Evolutionary conservation across 176 grass and related monocot genomes (phyloP), one percentile per base, ranked within the genome.

Genomic region (Carex myosuroides): DNA sequence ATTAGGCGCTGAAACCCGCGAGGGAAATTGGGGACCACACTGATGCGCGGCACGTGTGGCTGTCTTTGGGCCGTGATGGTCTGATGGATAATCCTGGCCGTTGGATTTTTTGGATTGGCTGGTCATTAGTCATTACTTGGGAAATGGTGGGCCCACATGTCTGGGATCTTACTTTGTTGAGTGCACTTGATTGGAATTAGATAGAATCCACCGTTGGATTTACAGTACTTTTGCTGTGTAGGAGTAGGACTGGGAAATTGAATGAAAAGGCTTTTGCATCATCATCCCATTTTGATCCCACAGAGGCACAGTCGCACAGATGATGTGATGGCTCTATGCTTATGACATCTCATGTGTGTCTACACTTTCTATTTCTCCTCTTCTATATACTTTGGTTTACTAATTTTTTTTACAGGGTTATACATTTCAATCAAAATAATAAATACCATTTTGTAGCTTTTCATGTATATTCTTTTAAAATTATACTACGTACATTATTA

Each of bases 161-260:
- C 71, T 63, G 78, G 71, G 74, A 18, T 83, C n/a, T 44, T 54
- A 24, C 5, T 22, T 81, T 13, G 39, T 70, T 84, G 48, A 41
- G 60, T 71, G 52, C 52, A 46, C 13, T 48, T 52, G 84, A 72
- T 52, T 55, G 79, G 79, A 78, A 71, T 32, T 79, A 61, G 79
- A 65, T 53, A 83, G 62, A 57, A 90, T 88, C 90, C 60, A 86
- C 85, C 83, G 85, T 80, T 87, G 32, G 88, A 87, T 41, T 89
- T 76, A 67, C 29, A 37, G 64, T 67, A 67, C 64, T 67, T 0
- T 30, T 14, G 6, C 60, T 63, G 5, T 35, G 33, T 33, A 3
- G 33, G 58, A 60, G 64, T 66, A 3, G 33, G 58, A 60, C 29
- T 66, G 4, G 24, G 12, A 17, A 67, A 13, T 7, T 37, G 13